Evolutionary conservation across 352 stramenopile genomes (phyloP), one percentile per base, ranked within the genome.

Genomic region (Phytophthora capsici): DNA sequence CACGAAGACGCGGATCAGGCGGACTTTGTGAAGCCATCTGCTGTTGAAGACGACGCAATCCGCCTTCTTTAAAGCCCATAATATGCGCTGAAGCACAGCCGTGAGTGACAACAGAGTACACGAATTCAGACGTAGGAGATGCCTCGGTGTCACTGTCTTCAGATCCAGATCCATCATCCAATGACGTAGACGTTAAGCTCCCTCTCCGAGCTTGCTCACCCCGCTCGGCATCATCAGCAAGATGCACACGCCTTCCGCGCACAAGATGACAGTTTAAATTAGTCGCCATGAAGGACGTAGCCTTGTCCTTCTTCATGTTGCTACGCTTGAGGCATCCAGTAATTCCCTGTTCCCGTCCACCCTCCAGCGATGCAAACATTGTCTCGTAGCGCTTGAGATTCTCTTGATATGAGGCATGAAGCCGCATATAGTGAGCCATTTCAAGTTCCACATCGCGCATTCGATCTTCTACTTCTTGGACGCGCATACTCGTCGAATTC

Each of bases 231-330:
- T 71, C 69, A 17, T 49, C 79, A n/a, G 80, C 80, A 9, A 91
- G 69, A 14, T 77, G 46, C 25, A 92, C 69, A 12, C 78, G 80
- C 49, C 75, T 76, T 23, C 82, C 88, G 25, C 88, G 88, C 20
- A 93, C 77, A 40, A 94, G 54, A 53, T 96, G 88, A 20, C 81
- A 93, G 54, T 94, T 93, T 1, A 96, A 52, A 69, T 96, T 96
- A 9, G 84, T 94, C 2, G 86, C 77, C 88, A 96, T 96, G 55
- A 96, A 96, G 44, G 89, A 80, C 1, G 83, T 86, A 6, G 77
- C 74, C 66, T 93, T 81, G 59, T 96, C 88, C 47, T 96, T 96
- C 61, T 94, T 96, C 73, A 90, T 85, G 28, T 85, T 91, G 56
- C 86, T 94, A 26, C 88, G 88, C 58, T 94, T 94, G 22, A 96